Conservation (phyloP, 192 early-diverging fungal species). For the Entomortierella lignicola region DNA sequence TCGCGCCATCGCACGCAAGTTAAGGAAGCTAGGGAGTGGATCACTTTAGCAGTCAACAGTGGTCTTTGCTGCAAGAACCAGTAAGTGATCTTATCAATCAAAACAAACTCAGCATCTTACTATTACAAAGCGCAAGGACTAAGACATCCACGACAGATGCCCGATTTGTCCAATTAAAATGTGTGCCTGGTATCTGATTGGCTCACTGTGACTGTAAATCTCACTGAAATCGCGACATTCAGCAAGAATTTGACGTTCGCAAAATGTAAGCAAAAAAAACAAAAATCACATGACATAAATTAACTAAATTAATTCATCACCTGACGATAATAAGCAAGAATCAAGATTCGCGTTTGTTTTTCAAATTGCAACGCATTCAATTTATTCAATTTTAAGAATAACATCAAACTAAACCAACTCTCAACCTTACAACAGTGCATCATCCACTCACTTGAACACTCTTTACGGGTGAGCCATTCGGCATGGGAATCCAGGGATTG, state of each 20-base stretch:
- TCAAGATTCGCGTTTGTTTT: no score
- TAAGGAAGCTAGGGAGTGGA: neutral
- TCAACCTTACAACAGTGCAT: neutral
- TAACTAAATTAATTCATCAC: no score
- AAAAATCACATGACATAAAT: no score
- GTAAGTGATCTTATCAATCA: neutral
- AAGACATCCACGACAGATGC: neutral
- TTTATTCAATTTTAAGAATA: neutral
- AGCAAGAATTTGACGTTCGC: neutral
- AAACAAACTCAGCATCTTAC: neutral
- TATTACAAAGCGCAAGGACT: neutral
- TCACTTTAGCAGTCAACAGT: neutral
- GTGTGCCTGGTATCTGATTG: conserved; percentile 4
- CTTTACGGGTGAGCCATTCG: neutral
- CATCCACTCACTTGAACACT: neutral
- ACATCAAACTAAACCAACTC: neutral
- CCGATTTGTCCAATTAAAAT: neutral
- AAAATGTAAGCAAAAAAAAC: no score
- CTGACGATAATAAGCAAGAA: no score
- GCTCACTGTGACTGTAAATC: conserved; percentile 22
- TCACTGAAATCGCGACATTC: neutral
- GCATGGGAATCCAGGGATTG: conserved; percentile 93
- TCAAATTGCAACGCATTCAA: no score
- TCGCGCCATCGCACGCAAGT: conserved; percentile 35
- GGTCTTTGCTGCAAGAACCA: no score